Base-by-base conservation (phyloP, 768 basidiomycete genomes). In the Trametes punicea region DNA sequence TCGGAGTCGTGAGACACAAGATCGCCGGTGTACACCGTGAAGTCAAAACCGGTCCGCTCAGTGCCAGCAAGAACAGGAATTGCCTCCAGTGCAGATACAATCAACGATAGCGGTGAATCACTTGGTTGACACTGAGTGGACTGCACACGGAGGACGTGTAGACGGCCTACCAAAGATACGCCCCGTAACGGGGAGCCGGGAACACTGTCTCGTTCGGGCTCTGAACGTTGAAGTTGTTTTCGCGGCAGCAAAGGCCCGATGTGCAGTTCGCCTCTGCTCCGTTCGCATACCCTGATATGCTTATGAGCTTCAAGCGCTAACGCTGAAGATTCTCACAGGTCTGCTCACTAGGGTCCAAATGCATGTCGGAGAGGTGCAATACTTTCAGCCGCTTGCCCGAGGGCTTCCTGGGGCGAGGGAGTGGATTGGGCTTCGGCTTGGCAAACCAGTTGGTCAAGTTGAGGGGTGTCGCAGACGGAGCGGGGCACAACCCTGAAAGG, bases 361-460 rank as follows among this genome's bases (percentile, higher is more conserved):
- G 89, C 54, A 88, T 75, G 64, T 90, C 88, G 1, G 87, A 88
- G n/a, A 91, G 53, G 65, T 90, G 89, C 55, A 91, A 69, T 0
- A 90, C 82, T 66, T 87, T 89, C 39, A 89, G 71, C 33, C 81
- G 75, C 63, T 87, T 69, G 11, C 87, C 87, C 40, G 81, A 87
- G 15, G 79, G 77, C 65, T 76, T 74, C 67, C 77, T 85, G 0
- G 76, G 75, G 8, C 73, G 57, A n/a, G 85, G 86, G 11, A 84
- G 76, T 4, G 83, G 83, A 26, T 78, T 76, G 1, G 88, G 88
- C 66, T 90, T 91, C 2, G 87, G 85, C 68, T 88, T 90, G 26
- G 79, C 74, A 69, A 90, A 91, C 84, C 88, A 90, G 11, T 71
- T 72, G 1, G 80, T 83, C 30, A 84, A 64, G 64, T 91, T 78